Evolutionary conservation across 768 basidiomycete species (phyloP), one percentile per base, ranked within the genome.

Genomic region (Lentinula aciculospora): DNA sequence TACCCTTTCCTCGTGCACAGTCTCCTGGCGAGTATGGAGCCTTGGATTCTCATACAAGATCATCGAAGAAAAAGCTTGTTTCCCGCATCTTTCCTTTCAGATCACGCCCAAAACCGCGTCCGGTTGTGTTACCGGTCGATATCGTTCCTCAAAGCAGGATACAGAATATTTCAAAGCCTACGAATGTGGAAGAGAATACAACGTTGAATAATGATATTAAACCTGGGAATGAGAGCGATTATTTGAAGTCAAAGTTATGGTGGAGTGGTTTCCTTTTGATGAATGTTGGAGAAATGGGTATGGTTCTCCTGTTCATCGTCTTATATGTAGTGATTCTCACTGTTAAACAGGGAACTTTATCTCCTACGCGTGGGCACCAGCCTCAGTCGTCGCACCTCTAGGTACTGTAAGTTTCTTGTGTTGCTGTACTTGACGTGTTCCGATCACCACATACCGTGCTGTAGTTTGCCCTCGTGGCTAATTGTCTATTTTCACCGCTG

Each of bases 371-470:
- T 95, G 79, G 71, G 92, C 92, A 21, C 93, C 93, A 8, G 92
- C 93, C 4, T 92, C 90, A n/a, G 74, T 95, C 4, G 94, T 98
- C 12, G 94, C 96, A 0, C 96, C 96, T 28, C 77, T 98, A 10
- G 96, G 96, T n/a, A 94, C 92, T 45, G 94, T 96, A 64, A 73
- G 85, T 72, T 42, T 62, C 63, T 59, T 23, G 31, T 56, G 48
- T 47, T 28, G 17, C 59, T 53, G 55, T 57, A 28, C 34, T 50
- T 21, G 25, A 60, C 37, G 45, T 13, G 45, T 59, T 47, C 50
- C 21, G 49, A 44, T 21, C 34, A 59, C 54, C 27, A 56, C 23
- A 59, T 45, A 4, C 17, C 49, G 15, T 45, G 3, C 17, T 48
- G 15, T 56, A 93, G 86, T 89, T 93, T 69, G 93, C 94, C 2